A percentile compares a stretch with the other conserved stretches of the same genome.
Conservation (phyloP, 2,329 filamentous ascomycete species). For the Diaporthe sp. region DNA sequence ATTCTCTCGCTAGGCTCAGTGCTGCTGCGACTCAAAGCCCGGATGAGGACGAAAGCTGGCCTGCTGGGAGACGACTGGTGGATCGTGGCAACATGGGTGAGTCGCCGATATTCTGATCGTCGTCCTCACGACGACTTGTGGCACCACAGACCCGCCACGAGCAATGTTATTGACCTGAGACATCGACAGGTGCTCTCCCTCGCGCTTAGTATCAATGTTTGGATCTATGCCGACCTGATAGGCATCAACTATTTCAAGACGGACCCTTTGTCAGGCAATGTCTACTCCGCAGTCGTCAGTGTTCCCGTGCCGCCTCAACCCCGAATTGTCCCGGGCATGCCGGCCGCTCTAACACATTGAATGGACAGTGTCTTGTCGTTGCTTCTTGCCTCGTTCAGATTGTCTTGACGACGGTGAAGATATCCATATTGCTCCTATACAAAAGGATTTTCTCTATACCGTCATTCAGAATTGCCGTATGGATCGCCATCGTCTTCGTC, state of each 20-base stretch:
- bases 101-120: neutral
- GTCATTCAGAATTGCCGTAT: neutral
- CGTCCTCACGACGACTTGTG: neutral
- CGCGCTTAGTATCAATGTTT: constrained; percentile 11
- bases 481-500: constrained; percentile 9
- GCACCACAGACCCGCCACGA: neutral
- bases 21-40: neutral
- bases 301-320: neutral
- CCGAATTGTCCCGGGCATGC: neutral
- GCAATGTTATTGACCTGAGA: neutral
- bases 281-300: constrained; percentile 5
- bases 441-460: neutral
- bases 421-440: constrained; percentile 1
- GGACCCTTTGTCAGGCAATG: neutral
- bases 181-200: neutral
- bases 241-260: neutral
- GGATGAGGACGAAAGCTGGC: neutral
- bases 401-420: constrained; percentile 4
- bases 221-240: neutral
- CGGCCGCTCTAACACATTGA: neutral
- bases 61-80: constrained; percentile 6
- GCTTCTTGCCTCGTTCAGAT: constrained; percentile 5
- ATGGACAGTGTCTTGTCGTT: neutral
- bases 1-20: neutral
- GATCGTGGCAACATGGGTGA: constrained; percentile 13